phyloP scores from a whole-genome alignment of 2,329 filamentous ascomycete genomes.

The Xenosphaeropsis pyriputrescens region DNA sequence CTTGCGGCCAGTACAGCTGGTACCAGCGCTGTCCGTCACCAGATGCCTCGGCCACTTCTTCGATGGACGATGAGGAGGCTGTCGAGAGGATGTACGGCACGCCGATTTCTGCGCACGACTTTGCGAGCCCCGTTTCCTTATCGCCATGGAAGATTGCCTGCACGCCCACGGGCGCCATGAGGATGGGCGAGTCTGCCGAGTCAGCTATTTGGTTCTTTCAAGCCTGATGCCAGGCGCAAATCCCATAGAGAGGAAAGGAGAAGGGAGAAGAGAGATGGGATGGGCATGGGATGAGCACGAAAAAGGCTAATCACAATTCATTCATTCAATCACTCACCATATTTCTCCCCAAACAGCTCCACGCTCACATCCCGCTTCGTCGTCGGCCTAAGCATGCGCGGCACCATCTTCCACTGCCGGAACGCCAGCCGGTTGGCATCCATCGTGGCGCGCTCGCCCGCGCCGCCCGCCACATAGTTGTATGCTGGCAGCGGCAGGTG shows the following conservation, averaged over 20 bases:
- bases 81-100: constrained; percentile 57
- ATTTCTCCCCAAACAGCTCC: constrained; percentile 34
- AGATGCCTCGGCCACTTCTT: constrained; percentile 47
- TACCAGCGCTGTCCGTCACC: constrained; percentile 49
- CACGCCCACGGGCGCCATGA: constrained; percentile 57
- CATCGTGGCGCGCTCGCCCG: constrained; percentile 45
- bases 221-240: no score
- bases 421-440: constrained; percentile 51
- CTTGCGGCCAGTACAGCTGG: constrained; percentile 59
- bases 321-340: constrained; percentile 20
- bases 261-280: no score
- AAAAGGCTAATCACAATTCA: not conserved
- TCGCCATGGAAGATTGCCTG: constrained; percentile 53
- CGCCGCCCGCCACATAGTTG: constrained; percentile 47
- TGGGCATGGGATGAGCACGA: not conserved
- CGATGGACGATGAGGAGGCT: constrained; percentile 44
- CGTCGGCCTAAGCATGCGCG: constrained; percentile 44
- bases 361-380: constrained; percentile 32
- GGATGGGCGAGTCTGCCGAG: constrained; percentile 25
- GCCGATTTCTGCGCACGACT: constrained; percentile 41
- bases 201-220: no score
- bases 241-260: no score
- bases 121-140: constrained; percentile 46
- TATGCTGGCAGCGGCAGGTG: constrained; percentile 31
- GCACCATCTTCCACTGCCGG: constrained; percentile 47